Percentiles rank a stretch among this genome's conserved stretches.
phyloP scores from a whole-genome alignment of 2,329 filamentous ascomycete species.

The Aspergillus candidus region DNA sequence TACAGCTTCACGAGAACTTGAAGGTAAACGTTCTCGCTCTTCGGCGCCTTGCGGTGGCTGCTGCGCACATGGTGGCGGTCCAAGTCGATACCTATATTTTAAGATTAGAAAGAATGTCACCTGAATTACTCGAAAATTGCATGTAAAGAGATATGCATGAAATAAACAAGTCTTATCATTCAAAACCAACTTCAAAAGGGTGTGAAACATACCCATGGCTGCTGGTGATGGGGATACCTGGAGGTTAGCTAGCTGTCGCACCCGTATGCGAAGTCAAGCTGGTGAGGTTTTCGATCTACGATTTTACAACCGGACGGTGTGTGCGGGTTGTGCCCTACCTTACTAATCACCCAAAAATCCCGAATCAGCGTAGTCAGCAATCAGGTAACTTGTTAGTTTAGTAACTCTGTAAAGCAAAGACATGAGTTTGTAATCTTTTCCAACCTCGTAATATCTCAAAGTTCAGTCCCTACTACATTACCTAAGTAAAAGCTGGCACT shows the following conservation, averaged over 20 bases:
- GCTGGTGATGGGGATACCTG: constrained; percentile 36
- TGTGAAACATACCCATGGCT: constrained; percentile 39
- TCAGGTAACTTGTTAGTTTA: no score
- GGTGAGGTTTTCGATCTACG: constrained; percentile 33
- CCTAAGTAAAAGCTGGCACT: no score
- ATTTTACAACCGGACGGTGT: constrained; percentile 36
- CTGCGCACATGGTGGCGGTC: constrained; percentile 58
- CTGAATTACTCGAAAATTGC: no score
- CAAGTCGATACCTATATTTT: constrained; percentile 47
- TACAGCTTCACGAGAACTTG: constrained; percentile 98
- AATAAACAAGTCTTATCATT: no score
- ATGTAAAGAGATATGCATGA: no score
- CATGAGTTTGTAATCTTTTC: no score
- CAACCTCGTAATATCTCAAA: no score
- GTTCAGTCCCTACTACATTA: no score
- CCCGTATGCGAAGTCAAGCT: constrained; percentile 31
- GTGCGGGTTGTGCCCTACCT: constrained; percentile 43
- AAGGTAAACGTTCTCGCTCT: constrained; percentile 97
- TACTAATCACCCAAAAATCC: constrained; percentile 22
- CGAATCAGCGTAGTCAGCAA: no score
- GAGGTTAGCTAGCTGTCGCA: constrained; percentile 38
- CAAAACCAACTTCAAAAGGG: not conserved
- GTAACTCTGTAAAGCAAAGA: no score
- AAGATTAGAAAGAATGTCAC: constrained; percentile 10
- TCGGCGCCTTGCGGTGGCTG: constrained; percentile 85